These are phyloP conservation scores for Aspergillus caelatus DNA, from an alignment of 2,329 filamentous ascomycete genomes.

Conservation along the genomic window DNA sequence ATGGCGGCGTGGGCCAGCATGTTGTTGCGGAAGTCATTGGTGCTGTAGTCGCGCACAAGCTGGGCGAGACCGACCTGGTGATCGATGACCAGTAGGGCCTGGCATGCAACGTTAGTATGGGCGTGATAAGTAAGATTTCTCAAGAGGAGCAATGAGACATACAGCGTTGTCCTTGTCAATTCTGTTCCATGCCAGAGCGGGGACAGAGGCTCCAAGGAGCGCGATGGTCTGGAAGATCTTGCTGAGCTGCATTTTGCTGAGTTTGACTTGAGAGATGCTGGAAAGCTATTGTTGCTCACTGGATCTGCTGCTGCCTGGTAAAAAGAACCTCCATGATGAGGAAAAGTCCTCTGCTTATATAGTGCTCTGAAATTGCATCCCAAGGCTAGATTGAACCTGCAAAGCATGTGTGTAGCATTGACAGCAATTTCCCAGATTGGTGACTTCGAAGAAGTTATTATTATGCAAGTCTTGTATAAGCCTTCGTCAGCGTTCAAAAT, in stretches of 20 bases:
- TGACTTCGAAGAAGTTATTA: not conserved
- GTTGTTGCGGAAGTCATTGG: slow-evolving; percentile 66
- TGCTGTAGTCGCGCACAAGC: slow-evolving; percentile 66
- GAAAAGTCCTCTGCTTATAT: not conserved
- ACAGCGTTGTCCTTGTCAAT: slow-evolving; percentile 31
- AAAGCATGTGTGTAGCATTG: not conserved
- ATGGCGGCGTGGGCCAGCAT: slow-evolving; percentile 69
- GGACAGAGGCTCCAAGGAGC: slow-evolving; percentile 22
- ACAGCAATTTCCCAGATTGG: not conserved
- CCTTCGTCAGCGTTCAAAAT: not conserved
- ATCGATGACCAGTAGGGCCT: slow-evolving; percentile 36
- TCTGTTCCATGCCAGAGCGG: slow-evolving; percentile 29
- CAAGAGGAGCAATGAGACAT: not conserved
- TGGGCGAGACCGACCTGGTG: slow-evolving; percentile 41
- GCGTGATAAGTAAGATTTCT: not conserved
- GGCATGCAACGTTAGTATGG: not conserved
- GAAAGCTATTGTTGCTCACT: not conserved
- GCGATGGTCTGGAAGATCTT: slow-evolving; percentile 30
- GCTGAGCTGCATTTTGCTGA: slow-evolving; percentile 12
- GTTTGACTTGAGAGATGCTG: not conserved
- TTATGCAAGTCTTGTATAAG: slow-evolving; percentile 6
- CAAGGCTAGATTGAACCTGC: not conserved
- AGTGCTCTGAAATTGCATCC: not conserved
- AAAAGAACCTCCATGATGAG: not conserved
- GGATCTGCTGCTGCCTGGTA: not conserved